phyloP scores from a whole-genome alignment of 2,329 filamentous ascomycete genomes.

The Coniochaeta pulveracea region DNA sequence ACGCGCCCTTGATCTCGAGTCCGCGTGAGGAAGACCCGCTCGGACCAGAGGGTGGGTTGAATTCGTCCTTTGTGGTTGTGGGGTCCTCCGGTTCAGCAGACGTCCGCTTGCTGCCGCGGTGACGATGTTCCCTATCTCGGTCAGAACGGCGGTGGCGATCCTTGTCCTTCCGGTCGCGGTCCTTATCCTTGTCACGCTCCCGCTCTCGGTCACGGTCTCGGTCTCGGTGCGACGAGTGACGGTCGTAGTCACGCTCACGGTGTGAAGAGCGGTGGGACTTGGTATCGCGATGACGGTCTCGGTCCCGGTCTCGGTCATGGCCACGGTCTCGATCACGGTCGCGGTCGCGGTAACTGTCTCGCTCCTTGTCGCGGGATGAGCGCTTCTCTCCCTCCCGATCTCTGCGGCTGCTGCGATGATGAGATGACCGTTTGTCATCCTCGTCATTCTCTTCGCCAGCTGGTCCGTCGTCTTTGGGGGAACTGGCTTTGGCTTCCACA shows the following conservation, averaged over 20 bases:
- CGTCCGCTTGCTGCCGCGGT: constrained; percentile 21
- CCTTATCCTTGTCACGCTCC: constrained; percentile 25
- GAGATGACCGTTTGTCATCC: constrained; percentile 41
- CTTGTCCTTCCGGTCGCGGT: constrained; percentile 19
- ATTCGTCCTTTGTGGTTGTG: constrained; percentile 23
- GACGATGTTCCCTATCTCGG: constrained; percentile 20
- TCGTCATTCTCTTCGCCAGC: constrained; percentile 40
- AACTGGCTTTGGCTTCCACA: constrained; percentile 26
- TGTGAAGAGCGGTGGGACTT: constrained; percentile 12
- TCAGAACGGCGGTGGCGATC: constrained; percentile 24
- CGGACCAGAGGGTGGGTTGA: constrained; percentile 30
- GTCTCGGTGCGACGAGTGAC: constrained; percentile 8
- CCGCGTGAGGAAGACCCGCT: constrained; percentile 15
- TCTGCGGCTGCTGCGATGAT: constrained; percentile 46
- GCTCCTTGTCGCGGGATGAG: constrained; percentile 32
- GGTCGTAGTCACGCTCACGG: constrained; percentile 21
- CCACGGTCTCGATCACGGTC: constrained; percentile 23
- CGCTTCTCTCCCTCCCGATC: constrained; percentile 28
- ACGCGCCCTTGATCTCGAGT: constrained; percentile 26
- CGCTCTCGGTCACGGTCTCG: constrained; percentile 14
- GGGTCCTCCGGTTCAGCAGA: constrained; percentile 16
- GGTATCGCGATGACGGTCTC: constrained; percentile 23
- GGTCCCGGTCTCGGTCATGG: constrained; percentile 26
- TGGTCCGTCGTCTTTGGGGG: constrained; percentile 18
- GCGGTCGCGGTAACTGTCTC: constrained; percentile 29